Conservation (phyloP, 805 yeast species). For the Diddensiella santjacobensis region DNA sequence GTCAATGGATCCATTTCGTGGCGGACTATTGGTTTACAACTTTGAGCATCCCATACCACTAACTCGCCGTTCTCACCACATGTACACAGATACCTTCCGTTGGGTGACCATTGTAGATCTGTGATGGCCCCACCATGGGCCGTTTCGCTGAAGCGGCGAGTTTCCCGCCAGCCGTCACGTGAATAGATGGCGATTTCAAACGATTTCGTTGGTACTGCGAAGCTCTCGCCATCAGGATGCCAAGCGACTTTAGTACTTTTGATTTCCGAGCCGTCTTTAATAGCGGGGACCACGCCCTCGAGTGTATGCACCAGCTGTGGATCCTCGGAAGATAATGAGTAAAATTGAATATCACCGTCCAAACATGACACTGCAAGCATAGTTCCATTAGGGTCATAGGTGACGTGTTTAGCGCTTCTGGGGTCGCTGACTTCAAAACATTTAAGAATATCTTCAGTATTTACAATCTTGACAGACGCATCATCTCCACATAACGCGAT, state of each 20-base stretch:
- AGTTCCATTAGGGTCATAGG: constrained; percentile 35
- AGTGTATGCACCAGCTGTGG: constrained; percentile 25
- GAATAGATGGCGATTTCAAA: constrained; percentile 30
- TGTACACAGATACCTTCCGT: constrained; percentile 58
- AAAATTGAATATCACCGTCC: constrained; percentile 35
- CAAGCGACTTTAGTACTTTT: constrained; percentile 58
- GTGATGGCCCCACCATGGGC: constrained; percentile 35
- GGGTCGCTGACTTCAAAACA: constrained; percentile 42
- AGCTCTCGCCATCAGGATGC: constrained; percentile 64
- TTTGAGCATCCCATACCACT: constrained; percentile 52
- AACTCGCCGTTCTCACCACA: constrained; percentile 49
- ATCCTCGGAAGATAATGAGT: constrained; percentile 23
- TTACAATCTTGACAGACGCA: constrained; percentile 30
- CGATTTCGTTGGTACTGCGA: constrained; percentile 60
- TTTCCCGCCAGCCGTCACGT: constrained; percentile 26
- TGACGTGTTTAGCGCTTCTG: constrained; percentile 45
- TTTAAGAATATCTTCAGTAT: constrained; percentile 33
- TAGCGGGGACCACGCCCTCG: constrained; percentile 29
- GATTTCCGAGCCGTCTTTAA: constrained; percentile 37
- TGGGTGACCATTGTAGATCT: constrained; percentile 58
- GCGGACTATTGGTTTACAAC: constrained; percentile 34
- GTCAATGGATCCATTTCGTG: constrained; percentile 27
- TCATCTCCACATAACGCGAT: constrained; percentile 37
- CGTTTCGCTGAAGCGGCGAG: constrained; percentile 18
- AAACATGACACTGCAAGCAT: constrained; percentile 30